Base-by-base conservation (phyloP, 768 basidiomycete genomes). In the Trametes maxima region DNA sequence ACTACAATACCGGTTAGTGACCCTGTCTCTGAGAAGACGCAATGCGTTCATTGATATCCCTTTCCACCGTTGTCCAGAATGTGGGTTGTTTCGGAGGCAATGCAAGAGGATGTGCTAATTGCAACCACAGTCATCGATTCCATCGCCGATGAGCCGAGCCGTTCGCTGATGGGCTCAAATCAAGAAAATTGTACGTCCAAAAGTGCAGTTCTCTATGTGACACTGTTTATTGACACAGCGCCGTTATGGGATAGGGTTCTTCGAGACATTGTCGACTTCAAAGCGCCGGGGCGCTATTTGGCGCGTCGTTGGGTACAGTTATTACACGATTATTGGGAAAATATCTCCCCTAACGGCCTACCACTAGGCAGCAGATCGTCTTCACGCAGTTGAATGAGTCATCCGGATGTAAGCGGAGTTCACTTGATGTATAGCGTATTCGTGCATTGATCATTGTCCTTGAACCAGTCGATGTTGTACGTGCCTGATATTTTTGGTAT, bases 131-230 rank as follows among this genome's bases (percentile, higher is more conserved):
- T 76, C 64, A 77, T 85, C 62, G 77, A 78, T 52, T 75, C 76
- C 11, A 69, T 82, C 62, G 72, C 80, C 35, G 71, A 74, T 35
- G 75, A 77, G 52, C 66, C 70, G 8, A 76, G 80, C 54, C 78
- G 84, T 21, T 83, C 84, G 3, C 66, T 85, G 39, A 85, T 85
- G 81, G 85, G 85, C 5, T 68, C 75, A 8, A 70, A 74, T 5
- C 85, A 87, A 71, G 82, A 86, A 65, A 71, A 78, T 66, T 86
- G 84, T 83, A 56, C 17, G 71, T 60, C 1, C 22, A 40, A 43
- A 3, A 2, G 14, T 33, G 14, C 22, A 14, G 19, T n/a, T n/a
- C n/a, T n/a, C n/a, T n/a, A n/a, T 6, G 5, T 16, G n/a, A 35
- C 43, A 17, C 22, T 40, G 16, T 37, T 11, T 42, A 2, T 22